These are phyloP conservation scores for Moricandia moricandioides DNA, from an alignment of 345 rosid species.

Conservation along the genomic window DNA sequence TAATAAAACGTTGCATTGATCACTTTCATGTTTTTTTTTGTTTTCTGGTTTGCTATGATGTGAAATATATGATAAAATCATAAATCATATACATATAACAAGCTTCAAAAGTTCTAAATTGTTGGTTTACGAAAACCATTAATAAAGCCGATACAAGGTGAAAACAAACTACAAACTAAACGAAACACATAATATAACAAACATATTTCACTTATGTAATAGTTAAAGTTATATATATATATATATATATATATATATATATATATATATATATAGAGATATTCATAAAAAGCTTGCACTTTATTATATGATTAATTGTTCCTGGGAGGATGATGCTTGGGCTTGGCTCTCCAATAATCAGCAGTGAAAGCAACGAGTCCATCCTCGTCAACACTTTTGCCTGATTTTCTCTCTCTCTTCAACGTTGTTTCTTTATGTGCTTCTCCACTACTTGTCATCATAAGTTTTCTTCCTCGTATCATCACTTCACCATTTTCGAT, in stretches of 20 bases:
- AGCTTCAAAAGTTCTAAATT: slow-evolving; percentile 5
- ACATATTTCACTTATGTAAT: neutral
- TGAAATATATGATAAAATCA: neutral
- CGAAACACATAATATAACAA: slow-evolving; percentile 14
- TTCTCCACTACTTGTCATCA: slow-evolving; percentile 21
- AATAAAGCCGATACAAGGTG: slow-evolving; percentile 18
- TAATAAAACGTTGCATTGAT: neutral
- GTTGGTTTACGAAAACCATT: slow-evolving; percentile 16
- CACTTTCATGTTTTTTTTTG: neutral
- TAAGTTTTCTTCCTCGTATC: neutral
- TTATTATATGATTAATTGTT: slow-evolving; percentile 43
- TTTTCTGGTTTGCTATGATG: neutral
- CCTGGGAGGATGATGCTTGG: slow-evolving; percentile 79
- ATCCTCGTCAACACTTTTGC: slow-evolving; percentile 36
- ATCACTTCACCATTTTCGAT: neutral
- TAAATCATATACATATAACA: neutral
- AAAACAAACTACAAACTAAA: neutral
- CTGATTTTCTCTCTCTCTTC: slow-evolving; percentile 14
- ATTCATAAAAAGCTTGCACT: neutral
- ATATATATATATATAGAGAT: neutral
- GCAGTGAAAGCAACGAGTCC: slow-evolving; percentile 59
- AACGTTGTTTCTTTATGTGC: neutral
- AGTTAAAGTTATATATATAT: neutral
- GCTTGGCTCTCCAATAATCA: slow-evolving; percentile 52
- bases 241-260: neutral